Conservation (phyloP, 257 asterid species). For the Galeopsis tetrahit region DNA sequence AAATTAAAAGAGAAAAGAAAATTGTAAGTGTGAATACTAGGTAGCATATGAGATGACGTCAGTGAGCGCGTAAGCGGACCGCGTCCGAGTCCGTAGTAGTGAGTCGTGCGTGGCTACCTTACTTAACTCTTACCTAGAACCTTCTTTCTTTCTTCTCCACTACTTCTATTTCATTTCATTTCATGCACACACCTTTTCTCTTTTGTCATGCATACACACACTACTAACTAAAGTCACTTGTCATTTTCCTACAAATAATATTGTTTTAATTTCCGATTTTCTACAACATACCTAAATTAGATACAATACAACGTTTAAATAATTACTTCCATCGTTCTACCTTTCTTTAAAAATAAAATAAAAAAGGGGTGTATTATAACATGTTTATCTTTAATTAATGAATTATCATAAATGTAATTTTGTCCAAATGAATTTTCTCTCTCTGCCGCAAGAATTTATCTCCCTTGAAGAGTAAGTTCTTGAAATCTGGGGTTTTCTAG, state of each 20-base stretch:
- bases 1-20: background rate
- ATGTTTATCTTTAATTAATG: too few species aligned
- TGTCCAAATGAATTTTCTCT: too few species aligned
- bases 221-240: background rate
- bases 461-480: too few species aligned
- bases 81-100: background rate
- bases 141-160: slow-evolving; percentile 25
- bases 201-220: too few species aligned
- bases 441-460: too few species aligned
- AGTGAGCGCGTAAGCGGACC: slow-evolving; percentile 31
- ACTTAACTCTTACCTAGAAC: background rate
- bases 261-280: background rate
- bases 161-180: background rate
- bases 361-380: too few species aligned
- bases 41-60: slow-evolving; percentile 18
- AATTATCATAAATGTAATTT: too few species aligned
- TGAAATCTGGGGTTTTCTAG: too few species aligned
- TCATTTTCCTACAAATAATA: slow-evolving; percentile 14
- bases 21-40: slow-evolving; percentile 19
- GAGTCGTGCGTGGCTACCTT: slow-evolving; percentile 28
- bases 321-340: too few species aligned
- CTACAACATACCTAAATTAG: background rate
- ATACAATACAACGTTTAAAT: too few species aligned
- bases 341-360: too few species aligned
- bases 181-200: slow-evolving; percentile 21